Percentiles rank a stretch among this genome's conserved stretches.
phyloP scores from a whole-genome alignment of 345 rosid genomes.

The Sisymbrium altissimum region DNA sequence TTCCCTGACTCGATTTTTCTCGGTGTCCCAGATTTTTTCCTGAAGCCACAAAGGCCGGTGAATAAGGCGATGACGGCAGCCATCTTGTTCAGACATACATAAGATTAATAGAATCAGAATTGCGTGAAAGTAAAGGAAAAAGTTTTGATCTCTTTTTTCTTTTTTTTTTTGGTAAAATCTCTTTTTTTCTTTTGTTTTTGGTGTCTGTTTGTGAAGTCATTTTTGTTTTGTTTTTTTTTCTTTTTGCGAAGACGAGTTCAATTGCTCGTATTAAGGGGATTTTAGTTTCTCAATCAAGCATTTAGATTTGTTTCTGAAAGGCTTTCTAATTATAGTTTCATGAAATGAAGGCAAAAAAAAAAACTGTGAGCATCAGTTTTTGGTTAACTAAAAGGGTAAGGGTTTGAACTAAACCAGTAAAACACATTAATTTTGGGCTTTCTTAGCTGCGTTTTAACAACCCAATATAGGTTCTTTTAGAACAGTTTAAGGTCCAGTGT shows the following conservation, averaged over 20 bases:
- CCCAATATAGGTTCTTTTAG: not conserved
- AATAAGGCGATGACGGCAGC: slow-evolving; percentile 37
- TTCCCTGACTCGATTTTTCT: not conserved
- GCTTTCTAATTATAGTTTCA: slow-evolving; percentile 20
- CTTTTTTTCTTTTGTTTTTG: not conserved
- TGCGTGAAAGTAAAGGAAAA: not conserved
- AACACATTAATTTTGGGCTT: not conserved
- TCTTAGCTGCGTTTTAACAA: not conserved
- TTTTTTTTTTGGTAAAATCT: too few species aligned
- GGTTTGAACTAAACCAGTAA: not conserved
- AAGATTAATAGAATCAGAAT: not conserved
- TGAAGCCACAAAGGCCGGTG: slow-evolving; percentile 44
- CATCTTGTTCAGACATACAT: slow-evolving; percentile 12
- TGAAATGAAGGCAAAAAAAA: not conserved
- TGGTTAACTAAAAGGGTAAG: not conserved
- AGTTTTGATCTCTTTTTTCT: not conserved
- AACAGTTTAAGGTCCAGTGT: not conserved
- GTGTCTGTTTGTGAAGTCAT: slow-evolving; percentile 11
- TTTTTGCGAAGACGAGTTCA: not conserved
- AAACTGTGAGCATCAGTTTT: not conserved
- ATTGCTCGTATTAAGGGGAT: slow-evolving; percentile 18
- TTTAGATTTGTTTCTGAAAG: not conserved
- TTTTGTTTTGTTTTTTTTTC: too few species aligned
- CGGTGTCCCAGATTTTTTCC: slow-evolving; percentile 10
- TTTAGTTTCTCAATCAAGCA: not conserved